Evolutionary conservation across 805 yeast genomes (phyloP).

Genomic region (Suhomyces xylopsoci): DNA sequence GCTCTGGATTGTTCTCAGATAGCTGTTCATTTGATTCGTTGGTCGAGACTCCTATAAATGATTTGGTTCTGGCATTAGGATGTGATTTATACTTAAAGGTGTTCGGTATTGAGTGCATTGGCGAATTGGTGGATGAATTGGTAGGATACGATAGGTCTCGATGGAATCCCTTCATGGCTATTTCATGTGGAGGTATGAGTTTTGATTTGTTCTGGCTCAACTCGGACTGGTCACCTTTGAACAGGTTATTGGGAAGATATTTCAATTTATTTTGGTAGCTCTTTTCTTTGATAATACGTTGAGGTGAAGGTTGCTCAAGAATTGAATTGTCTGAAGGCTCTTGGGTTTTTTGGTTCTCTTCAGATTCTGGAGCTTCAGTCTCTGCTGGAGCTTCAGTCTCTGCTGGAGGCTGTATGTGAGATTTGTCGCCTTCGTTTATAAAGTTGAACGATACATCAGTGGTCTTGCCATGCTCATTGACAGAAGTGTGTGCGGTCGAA

Average conservation of each 20-base stretch:
- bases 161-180: not conserved
- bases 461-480: constrained; percentile 7
- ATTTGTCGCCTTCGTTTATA: not conserved
- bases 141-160: constrained; percentile 7
- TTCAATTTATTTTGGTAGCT: constrained; percentile 32
- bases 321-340: not conserved
- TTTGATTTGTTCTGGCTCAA: constrained; percentile 27
- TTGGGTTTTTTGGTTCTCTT: not conserved
- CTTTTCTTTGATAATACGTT: constrained; percentile 4
- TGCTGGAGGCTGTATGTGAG: not conserved
- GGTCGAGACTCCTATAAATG: constrained; percentile 19
- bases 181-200: constrained; percentile 30
- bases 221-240: not conserved
- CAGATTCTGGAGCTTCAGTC: not conserved
- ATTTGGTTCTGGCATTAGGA: constrained; percentile 43
- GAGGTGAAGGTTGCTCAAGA: constrained; percentile 3
- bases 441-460: constrained; percentile 1
- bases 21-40: not conserved
- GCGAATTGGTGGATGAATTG: constrained; percentile 9
- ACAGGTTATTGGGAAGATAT: constrained; percentile 30
- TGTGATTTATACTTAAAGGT: constrained; percentile 45
- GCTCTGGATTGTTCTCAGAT: not conserved
- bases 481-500: constrained; percentile 17
- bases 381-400: not conserved
- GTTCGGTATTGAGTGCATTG: constrained; percentile 35